A percentile compares a stretch with the other conserved stretches of the same genome.
Evolutionary conservation across 345 rosid genomes (phyloP).

Genomic region (Angophora floribunda): DNA sequence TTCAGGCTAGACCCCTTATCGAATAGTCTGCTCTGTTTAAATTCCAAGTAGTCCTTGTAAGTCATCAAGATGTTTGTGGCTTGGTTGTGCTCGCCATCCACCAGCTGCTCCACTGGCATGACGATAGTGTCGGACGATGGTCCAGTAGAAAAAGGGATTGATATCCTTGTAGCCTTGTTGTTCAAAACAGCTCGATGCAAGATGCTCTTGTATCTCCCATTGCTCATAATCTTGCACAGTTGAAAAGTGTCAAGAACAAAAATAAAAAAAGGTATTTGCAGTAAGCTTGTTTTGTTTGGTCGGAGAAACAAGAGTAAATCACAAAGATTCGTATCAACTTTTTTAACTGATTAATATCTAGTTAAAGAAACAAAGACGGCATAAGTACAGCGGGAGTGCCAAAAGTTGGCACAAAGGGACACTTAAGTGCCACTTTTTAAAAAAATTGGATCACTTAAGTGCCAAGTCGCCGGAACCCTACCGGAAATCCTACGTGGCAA

Average conservation of each 20-base stretch:
- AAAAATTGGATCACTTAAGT: no score
- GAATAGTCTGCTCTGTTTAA: background rate
- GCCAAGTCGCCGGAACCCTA: no score
- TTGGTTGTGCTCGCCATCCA: background rate
- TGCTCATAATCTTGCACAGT: background rate
- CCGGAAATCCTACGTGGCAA: no score
- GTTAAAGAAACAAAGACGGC: background rate
- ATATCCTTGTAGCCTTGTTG: background rate
- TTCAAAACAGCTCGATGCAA: conserved; percentile 1
- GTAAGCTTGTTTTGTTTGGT: background rate
- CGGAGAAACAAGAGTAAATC: background rate
- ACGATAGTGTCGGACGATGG: background rate
- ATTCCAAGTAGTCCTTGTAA: background rate
- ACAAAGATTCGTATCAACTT: background rate
- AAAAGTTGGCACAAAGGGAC: no score
- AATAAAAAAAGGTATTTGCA: background rate
- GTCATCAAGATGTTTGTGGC: background rate
- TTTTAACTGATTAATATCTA: no score
- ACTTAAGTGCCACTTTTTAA: no score
- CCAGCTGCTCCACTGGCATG: background rate
- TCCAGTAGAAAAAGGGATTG: background rate
- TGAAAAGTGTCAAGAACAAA: background rate
- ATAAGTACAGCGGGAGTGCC: no score
- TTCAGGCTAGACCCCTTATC: background rate
- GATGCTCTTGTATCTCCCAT: conserved; percentile 1